Evolutionary conservation across 2,329 filamentous ascomycete genomes (phyloP), one percentile per base, ranked within the genome.

Genomic region (Venturia carpophila): DNA sequence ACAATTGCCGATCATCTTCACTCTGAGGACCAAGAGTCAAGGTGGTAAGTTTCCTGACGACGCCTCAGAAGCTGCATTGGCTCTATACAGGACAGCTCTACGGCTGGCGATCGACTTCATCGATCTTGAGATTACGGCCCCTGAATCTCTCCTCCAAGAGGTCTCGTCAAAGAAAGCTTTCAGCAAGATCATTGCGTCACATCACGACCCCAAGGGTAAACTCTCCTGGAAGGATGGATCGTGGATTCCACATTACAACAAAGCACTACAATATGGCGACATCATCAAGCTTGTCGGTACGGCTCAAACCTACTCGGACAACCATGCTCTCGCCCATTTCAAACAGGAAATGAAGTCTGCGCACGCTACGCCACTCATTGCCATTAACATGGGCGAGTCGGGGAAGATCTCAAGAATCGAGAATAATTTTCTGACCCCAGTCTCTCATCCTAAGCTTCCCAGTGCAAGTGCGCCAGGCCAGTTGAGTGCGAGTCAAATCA

Each of bases 381-480:
- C 90, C 1, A 89, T 99, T 73, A 99, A 99, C 77, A 97, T 99
- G 93, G 92, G 93, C 39, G 81, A 85, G 60, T 80, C 84, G 34
- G 94, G 94, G 61, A 94, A 96, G 78, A 83, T 97, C 52, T 96
- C 91, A 72, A 87, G 94, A 42, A 88, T 99, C 56, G 79, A 95
- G 66, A 99, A 99, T 76, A 82, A 84, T 39, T 97, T 97, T 80
- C 86, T 99, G 79, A 97, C 94, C 0, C 94, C 94, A 0, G 94
- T 99, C 17, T 92, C 91, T 3, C 94, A 97, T 74, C 90, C 91
- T 1, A 84, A 83, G 15, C 81, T 97, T n/a, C 92, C 93, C 0
- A 91, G 92, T 77, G 94, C 94, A 73, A 93, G 94, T 47, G 94
- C 94, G 0, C 93, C 94, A 4, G 94, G 94, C 1, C 94, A 99